phyloP scores from a whole-genome alignment of 148 eudicot species.

The Vaccinium darrowii region DNA sequence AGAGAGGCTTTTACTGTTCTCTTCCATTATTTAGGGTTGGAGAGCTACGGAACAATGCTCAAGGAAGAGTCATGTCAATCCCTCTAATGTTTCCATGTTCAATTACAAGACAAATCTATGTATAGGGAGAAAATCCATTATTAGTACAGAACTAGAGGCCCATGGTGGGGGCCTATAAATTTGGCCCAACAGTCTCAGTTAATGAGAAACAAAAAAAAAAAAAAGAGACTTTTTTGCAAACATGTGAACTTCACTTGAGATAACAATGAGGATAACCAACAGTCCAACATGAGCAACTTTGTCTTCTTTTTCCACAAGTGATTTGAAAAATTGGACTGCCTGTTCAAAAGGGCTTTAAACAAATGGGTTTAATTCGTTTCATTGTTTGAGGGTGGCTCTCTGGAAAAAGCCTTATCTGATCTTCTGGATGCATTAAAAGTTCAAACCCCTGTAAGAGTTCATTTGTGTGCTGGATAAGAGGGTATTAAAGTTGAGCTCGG shows the following conservation, averaged over 20 bases:
- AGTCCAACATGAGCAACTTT: neutral
- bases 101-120: neutral
- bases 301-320: neutral
- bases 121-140: neutral
- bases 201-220: neutral
- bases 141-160: neutral
- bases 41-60: constrained; percentile 16
- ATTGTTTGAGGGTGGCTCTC: neutral
- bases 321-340: neutral
- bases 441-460: neutral
- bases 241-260: neutral
- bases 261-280: neutral
- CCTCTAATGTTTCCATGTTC: neutral
- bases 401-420: constrained; percentile 10
- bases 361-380: constrained; percentile 16
- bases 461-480: no score
- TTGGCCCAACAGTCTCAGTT: neutral
- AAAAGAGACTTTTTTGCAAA: neutral
- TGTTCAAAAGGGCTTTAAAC: neutral
- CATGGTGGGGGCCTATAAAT: neutral
- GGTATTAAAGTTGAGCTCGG: no score
- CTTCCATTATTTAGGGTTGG: neutral
- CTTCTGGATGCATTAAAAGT: constrained; percentile 23
- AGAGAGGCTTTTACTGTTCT: neutral
- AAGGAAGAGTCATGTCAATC: constrained; percentile 4